Conservation (phyloP, 352 stramenopile genomes). For the Globisporangium yorkense region DNA sequence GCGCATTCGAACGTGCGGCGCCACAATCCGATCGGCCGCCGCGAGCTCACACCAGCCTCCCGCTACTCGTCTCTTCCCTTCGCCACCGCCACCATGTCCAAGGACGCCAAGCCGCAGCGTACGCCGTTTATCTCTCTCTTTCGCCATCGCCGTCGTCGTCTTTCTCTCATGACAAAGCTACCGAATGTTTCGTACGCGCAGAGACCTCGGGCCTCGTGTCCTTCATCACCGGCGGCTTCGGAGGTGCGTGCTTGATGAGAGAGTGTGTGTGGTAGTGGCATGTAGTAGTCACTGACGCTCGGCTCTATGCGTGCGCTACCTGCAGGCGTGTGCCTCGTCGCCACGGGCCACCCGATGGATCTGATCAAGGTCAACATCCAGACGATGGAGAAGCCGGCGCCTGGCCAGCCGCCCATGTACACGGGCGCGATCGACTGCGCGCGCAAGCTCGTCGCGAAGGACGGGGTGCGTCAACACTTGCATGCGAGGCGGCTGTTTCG, state of each 20-base stretch:
- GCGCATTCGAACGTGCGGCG: slow-evolving; percentile 26
- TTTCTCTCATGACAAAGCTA: background rate
- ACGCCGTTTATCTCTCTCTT: slow-evolving; percentile 4
- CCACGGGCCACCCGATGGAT: slow-evolving; percentile 93
- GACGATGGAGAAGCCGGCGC: slow-evolving; percentile 74
- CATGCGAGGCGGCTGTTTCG: background rate
- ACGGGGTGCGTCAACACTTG: slow-evolving; percentile 68
- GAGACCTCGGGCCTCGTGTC: slow-evolving; percentile 86
- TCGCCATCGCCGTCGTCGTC: slow-evolving; percentile 1
- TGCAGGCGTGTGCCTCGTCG: slow-evolving; percentile 86
- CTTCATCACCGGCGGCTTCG: slow-evolving; percentile 92
- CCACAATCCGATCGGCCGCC: slow-evolving; percentile 9
- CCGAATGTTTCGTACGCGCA: slow-evolving; percentile 14
- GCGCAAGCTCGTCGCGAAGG: slow-evolving; percentile 88
- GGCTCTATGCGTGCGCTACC: background rate
- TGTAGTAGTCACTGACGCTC: background rate
- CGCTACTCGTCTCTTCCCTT: background rate
- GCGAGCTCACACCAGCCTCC: background rate
- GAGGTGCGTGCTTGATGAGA: slow-evolving; percentile 45
- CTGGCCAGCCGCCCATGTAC: slow-evolving; percentile 65
- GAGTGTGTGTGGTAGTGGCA: background rate
- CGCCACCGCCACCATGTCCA: slow-evolving; percentile 5
- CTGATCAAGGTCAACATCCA: slow-evolving; percentile 95
- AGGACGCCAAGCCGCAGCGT: slow-evolving; percentile 9
- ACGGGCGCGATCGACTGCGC: slow-evolving; percentile 88